Base-by-base conservation (phyloP, 2,329 filamentous ascomycete genomes). In the Colletotrichum neosansevieriae region DNA sequence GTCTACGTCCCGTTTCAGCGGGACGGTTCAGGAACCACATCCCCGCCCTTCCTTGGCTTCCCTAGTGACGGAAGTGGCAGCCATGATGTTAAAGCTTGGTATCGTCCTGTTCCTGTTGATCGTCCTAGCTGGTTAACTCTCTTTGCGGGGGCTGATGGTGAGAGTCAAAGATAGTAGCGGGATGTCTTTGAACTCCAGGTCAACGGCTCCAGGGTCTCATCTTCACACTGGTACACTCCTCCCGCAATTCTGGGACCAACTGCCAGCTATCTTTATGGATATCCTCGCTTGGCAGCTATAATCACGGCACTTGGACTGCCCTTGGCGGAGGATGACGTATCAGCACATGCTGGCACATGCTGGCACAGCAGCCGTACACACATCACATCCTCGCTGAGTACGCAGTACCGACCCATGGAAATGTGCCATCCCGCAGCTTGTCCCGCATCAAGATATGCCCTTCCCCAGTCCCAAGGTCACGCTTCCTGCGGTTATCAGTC, bases 21-120 rank as follows among this genome's bases (percentile, higher is more conserved):
- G 67, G 57, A 67, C 63, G 11, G 56, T 47, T 67, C 63, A 67
- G 63, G 50, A 63, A 69, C 63, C 50, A 45, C 44, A 67, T 66
- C 44, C 58, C 50, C 19, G 44, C 44, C 38, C 9, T 17, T 44
- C 61, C 34, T 56, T 60, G 61, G 50, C 56, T 50, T 13, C 21
- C 44, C 53, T 34, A 56, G 34, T 32, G 61, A 45, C 56, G 56
- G 36, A 60, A 17, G 50, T 66, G 49, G 40, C 62, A 60, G 53
- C 59, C 47, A 12, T 45, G 32, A 56, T 34, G 21, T 49, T 34
- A 17, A 29, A n/a, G 49, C 56, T 38, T 44, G 32, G 44, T 44
- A 17, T 58, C 53, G 13, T 13, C 56, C 38, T 29, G 45, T 53
- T 49, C n/a, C 32, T 58, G 32, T 19, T 47, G 60, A 58, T 64